Evolutionary conservation across 352 stramenopile species (phyloP).

Genomic region (Phytophthora fragariaefolia): DNA sequence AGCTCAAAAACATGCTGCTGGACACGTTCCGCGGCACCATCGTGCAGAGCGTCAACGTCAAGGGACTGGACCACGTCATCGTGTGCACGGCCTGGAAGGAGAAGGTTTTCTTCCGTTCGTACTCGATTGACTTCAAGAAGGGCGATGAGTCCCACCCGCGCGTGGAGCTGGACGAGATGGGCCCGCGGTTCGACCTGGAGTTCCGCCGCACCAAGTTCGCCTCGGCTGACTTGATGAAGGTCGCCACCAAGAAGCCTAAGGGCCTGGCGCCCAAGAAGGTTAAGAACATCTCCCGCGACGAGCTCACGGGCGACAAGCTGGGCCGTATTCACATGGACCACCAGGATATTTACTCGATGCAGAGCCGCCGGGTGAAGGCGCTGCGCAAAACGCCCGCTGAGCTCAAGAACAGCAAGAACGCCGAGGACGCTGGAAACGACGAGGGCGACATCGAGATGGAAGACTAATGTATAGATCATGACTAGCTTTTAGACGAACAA

Average conservation of each 20-base stretch:
- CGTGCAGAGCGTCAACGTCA: slow-evolving; percentile 95
- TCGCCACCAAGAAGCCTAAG: slow-evolving; percentile 94
- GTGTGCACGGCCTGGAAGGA: slow-evolving; percentile 95
- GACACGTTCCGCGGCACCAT: slow-evolving; percentile 98
- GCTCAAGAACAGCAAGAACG: slow-evolving; percentile 67
- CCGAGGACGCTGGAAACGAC: slow-evolving; percentile 33
- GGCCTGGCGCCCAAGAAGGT: slow-evolving; percentile 95
- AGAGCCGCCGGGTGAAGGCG: slow-evolving; percentile 95
- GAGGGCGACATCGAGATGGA: slow-evolving; percentile 60
- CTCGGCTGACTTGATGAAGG: slow-evolving; percentile 95
- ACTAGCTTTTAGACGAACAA: slow-evolving; percentile 46
- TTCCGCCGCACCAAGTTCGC: slow-evolving; percentile 96
- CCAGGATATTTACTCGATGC: slow-evolving; percentile 97
- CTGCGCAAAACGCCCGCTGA: slow-evolving; percentile 87
- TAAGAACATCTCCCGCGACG: slow-evolving; percentile 98
- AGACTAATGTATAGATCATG: slow-evolving; percentile 50
- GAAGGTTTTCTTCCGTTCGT: slow-evolving; percentile 96
- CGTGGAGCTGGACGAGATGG: slow-evolving; percentile 92
- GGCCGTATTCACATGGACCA: slow-evolving; percentile 98
- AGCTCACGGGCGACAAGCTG: slow-evolving; percentile 98
- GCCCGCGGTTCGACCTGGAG: slow-evolving; percentile 88
- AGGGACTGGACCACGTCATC: slow-evolving; percentile 97
- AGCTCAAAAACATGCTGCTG: slow-evolving; percentile 95
- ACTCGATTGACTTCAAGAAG: slow-evolving; percentile 96
- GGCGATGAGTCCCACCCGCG: slow-evolving; percentile 83